Base-by-base conservation (phyloP, 331 rosid genomes). In the Rosa hybrid region DNA sequence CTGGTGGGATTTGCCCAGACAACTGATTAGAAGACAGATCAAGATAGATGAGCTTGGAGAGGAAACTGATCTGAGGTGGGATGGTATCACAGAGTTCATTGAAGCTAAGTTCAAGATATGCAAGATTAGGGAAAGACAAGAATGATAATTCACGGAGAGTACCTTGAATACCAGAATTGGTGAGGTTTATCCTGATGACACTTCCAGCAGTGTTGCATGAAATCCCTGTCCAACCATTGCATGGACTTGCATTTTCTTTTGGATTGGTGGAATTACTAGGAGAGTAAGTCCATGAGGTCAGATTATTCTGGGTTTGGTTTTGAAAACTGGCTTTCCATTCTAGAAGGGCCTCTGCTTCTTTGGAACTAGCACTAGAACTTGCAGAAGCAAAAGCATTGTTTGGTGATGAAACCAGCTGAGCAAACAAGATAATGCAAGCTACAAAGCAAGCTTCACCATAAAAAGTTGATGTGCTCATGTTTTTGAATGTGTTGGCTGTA, bases 241-340 rank as follows among this genome's bases (percentile, higher is more conserved):
- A 49, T 49, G 76, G 79, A 14, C 18, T 63, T 16, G 11, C 20
- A 65, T 73, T 48, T 76, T 42, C 12, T 45, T 38, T 72, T 12
- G 80, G 5, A 49, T 50, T 49, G 16, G 53, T 49, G 53, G 53
- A 49, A 49, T 49, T 49, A 12, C 53, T 4, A 2, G 16, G 53
- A 12, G 16, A 7, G 14, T 42, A 20, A 12, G 20, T 13, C 86
- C 83, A 79, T 48, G 86, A 79, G 60, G 78, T 27, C 42, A 70
- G 53, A 30, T 71, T 71, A 27, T n/a, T 45, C 2, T 71, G 14
- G 39, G 54, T 71, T 79, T 71, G 42, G 8, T 67, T 62, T 74
- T 10, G 71, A 39, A 83, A 65, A 53, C 70, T 75, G 39, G 77
- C 81, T 83, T 79, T 83, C 86, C 86, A 83, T 41, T 53, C 69